Base-by-base conservation (phyloP, 2,329 filamentous ascomycete species). In the Aspergillus spinulosporus region DNA sequence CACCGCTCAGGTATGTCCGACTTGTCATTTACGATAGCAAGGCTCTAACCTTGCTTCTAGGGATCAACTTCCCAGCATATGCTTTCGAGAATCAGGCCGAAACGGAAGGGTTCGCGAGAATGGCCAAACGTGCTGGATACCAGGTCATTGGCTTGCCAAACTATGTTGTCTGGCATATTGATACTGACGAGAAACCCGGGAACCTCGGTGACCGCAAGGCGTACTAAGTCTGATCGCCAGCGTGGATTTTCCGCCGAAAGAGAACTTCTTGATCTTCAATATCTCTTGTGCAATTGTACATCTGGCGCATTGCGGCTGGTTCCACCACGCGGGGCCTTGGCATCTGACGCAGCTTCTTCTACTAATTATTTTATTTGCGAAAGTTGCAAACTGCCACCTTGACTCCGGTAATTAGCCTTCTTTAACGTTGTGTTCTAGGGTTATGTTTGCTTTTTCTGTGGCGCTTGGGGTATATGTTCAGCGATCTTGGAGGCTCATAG, bases 51-150 rank as follows among this genome's bases (percentile, higher is more conserved):
- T 39, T 32, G 26, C 37, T 31, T 28, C 45, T 63, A 93, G 92
- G 93, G 60, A 94, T 99, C 79, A 99, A 99, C 76, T 99, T 99
- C 75, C 94, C 94, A 6, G 87, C 86, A 71, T 99, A 99, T 69
- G 84, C 94, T 2, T 99, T 99, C 72, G 94, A 99, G 74, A 97
- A 99, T 75, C 94, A 99, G 78, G 94, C 94, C 62, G 94, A 99
- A 76, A 99, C 94, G 4, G 94, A 99, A 77, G 94, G 94, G 5
- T 99, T 99, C 70, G 94, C 94, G 37, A 96, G 95, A 74, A 99
- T 99, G 94, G 94, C 94, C 58, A 97, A 95, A 79, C 84, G 92
- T 61, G 94, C 94, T 14, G 94, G 94, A 44, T 97, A 97, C 72
- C 83, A 90, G 68, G 94, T 99, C 28, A 84, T 91, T 64, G 94